Evolutionary conservation across 2,329 filamentous ascomycete species (phyloP), one percentile per base, ranked within the genome.

Genomic region (Monosporascus sp.): DNA sequence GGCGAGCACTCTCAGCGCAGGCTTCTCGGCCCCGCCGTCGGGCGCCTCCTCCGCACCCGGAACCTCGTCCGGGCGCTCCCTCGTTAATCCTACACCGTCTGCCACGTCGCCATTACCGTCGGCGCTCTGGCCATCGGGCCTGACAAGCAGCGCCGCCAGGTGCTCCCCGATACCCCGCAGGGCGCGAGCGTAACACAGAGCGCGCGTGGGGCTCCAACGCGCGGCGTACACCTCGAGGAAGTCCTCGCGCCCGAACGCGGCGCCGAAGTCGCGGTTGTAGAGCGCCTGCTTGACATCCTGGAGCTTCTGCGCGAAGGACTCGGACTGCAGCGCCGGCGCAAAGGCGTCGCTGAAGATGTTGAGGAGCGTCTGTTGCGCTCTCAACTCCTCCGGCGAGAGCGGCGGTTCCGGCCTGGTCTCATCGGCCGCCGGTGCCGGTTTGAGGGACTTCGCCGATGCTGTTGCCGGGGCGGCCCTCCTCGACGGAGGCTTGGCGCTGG

Each of bases 201-300:
- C 88, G 50, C 94, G 79, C 50, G 88, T 88, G 2, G 93, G 89
- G 70, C 91, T 96, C 92, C 93, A 99, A 62, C 94, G 77, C 51
- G 90, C 82, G 8, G 90, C 90, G 74, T 99, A 99, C 9, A 88
- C 89, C 56, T 88, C 83, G 18, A 97, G 78, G 62, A 87, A 81
- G 45, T 87, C 83, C 52, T 83, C 78, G 46, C 77, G 78, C 1
- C 84, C 85, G 72, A 97, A 99, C 0, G 93, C 93, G 17, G 77
- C 74, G 14, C 78, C 78, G 71, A 97, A 97, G 68, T 97, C 89
- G 35, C 94, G 83, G 54, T 88, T 85, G 68, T 87, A 97, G 8
- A 99, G 78, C 58, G 93, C 89, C 7, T 85, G 79, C 70, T 97
- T 99, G 57, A 97, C 82, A 50, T 86, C 82, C 66, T 96, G 93